A percentile compares a stretch with the other conserved stretches of the same genome.
These are phyloP conservation scores for Schizothecium vesticola DNA, from an alignment of 495 filamentous ascomycete species.

Conservation along the genomic window DNA sequence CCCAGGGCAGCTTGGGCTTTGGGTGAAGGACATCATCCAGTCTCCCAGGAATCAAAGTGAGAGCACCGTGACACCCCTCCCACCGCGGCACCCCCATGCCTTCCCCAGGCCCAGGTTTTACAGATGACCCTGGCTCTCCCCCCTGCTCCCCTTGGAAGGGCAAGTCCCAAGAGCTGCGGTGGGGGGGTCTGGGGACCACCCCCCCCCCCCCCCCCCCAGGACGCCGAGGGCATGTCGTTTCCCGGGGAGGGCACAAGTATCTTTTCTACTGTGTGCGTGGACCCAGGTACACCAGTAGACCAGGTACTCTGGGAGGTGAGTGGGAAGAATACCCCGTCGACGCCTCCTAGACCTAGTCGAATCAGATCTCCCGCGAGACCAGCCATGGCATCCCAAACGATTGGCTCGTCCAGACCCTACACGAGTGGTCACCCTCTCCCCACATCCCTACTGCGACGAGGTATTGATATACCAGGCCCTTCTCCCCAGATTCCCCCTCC, in stretches of 20 bases:
- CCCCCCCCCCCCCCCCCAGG: background rate
- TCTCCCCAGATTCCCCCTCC: constrained; percentile 12
- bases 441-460: constrained; percentile 6
- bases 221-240: background rate
- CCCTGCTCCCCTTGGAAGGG: background rate
- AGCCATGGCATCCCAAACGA: constrained; percentile 17
- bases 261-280: constrained; percentile 7
- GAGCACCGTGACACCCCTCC: background rate
- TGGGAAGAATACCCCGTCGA: constrained; percentile 8
- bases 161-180: background rate
- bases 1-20: background rate
- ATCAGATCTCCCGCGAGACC: constrained; percentile 19
- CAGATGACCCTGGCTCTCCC: constrained; percentile 7
- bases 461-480: constrained; percentile 22
- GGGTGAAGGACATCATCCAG: background rate
- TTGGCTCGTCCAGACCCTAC: constrained; percentile 22
- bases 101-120: constrained; percentile 3
- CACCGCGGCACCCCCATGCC: background rate
- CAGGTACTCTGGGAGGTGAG: background rate
- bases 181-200: constrained; percentile 6
- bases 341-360: constrained; percentile 18
- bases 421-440: constrained; percentile 9
- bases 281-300: background rate
- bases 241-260: background rate
- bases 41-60: background rate